Evolutionary conservation across 192 early-diverging fungal species (phyloP), one percentile per base, ranked within the genome.

Genomic region (Rhizoclosmatium globosum): DNA sequence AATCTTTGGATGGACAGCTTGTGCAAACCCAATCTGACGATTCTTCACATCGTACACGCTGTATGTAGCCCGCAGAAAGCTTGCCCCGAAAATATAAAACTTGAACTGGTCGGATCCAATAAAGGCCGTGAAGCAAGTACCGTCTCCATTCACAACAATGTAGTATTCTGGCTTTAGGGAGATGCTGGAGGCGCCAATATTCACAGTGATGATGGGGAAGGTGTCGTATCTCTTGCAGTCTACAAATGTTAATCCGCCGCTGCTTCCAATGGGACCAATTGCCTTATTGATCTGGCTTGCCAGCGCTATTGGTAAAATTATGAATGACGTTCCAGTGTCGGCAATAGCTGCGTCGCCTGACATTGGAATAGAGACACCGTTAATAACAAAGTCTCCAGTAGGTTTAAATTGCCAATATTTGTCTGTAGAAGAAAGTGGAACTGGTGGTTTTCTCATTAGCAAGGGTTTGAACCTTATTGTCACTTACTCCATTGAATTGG

Each of bases 31-130:
- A 31, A 82, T 3, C 1, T 78, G 23, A 6, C 21, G n/a, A 48
- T 84, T 84, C 41, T 59, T 60, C 48, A 80, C 71, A 65, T 85
- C 84, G 72, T 76, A 85, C 61, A 85, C 80, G 39, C 71, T 86
- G 68, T 85, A 85, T 31, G 64, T 82, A 21, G 61, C 57, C 3
- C 84, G 44, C 17, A 81, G 41, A 50, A 83, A 85, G 39, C 75
- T 75, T 57, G 83, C 79, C 2, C 84, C 84, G 77, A 85, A 78
- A 60, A 84, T 85, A 39, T 47, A 69, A 19, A 7, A 9, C 17
- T 4, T n/a, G 17, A 23, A 13, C 42, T 42, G 11, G 17, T 44
- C 76, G 56, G 45, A 47, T n/a, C 71, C 15, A 9, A 38, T 69
- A 46, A 82, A 74, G 9, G 78, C 81, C 31, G 66, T 81, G 53